Evolutionary conservation across 2,329 filamentous ascomycete genomes (phyloP), one percentile per base, ranked within the genome.

Genomic region (Ascochyta rabiei): DNA sequence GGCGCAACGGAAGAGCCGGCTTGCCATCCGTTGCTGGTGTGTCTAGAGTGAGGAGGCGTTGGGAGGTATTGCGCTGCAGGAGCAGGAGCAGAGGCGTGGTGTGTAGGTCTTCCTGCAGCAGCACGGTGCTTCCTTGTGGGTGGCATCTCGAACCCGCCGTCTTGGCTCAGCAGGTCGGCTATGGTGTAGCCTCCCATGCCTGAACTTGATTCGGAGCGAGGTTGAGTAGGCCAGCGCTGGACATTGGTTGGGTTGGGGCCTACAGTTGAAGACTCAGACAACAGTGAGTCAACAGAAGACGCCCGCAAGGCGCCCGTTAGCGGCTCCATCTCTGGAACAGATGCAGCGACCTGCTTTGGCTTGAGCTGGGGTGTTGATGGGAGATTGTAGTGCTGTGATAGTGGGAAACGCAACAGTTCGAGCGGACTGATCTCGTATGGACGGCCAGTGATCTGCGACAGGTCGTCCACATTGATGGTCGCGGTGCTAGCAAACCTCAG

Each of bases 31-130:
- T 13, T 18, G 30, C 46, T 55, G 31, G 41, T 33, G 2, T 16
- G 31, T 8, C 41, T 33, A 4, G 52, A 42, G 10, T 42, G 28
- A 2, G 52, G 52, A 8, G 46, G 46, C 10, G 45, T 54, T 13
- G 44, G 52, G 6, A 37, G 46, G 18, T 23, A n/a, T 9, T n/a
- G 15, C 2, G 15, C 9, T 16, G 21, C 18, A 15, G 37, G 37
- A 24, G 8, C 24, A 19, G 39, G 39, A 30, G 23, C 23, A 15
- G 2, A 23, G 18, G 9, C 19, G 26, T n/a, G 18, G 8, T 46
- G 19, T 12, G 10, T 10, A 9, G 35, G 8, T 12, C 15, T 12
- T 21, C 9, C n/a, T 40, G 21, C 23, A 16, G 21, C 13, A 16
- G 4, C n/a, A n/a, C 21, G 15, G 15, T 6, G 12, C 38, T 16